Conservation (phyloP, 73 alveolate genomes). For the Symbiodinium natans region DNA sequence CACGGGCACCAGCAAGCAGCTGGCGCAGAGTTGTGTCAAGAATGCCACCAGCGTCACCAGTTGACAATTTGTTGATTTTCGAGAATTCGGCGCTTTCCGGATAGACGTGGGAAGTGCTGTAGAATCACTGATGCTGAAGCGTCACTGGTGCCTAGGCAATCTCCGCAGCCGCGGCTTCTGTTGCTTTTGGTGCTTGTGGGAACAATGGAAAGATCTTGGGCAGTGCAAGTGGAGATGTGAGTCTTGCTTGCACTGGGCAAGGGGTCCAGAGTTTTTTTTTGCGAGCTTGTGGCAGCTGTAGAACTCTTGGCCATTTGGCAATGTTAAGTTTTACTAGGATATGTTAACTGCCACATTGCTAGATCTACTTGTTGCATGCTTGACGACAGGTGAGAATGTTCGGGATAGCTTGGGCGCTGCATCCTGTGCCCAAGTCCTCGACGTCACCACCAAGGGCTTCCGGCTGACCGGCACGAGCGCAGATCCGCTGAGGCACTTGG, state of each 20-base stretch:
- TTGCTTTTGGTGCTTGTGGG: not conserved
- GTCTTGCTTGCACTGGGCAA: too few species aligned
- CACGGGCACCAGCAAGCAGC: not conserved
- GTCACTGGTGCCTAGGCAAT: not conserved
- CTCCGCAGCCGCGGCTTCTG: constrained; percentile 20
- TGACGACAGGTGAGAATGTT: constrained; percentile 27
- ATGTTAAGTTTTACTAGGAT: too few species aligned
- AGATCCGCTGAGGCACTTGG: constrained; percentile 36
- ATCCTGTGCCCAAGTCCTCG: constrained; percentile 26
- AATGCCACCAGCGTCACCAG: constrained; percentile 10
- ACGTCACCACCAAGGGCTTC: constrained; percentile 36
- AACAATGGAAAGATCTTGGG: not conserved
- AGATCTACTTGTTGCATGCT: too few species aligned
- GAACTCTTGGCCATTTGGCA: too few species aligned
- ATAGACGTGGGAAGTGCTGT: too few species aligned
- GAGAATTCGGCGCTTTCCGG: not conserved
- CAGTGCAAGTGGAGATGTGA: not conserved
- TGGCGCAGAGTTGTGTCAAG: constrained; percentile 8
- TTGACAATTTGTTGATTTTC: not conserved
- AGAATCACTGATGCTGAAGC: too few species aligned
- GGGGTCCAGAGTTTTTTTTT: too few species aligned
- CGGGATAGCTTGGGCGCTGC: constrained; percentile 34
- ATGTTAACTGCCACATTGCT: too few species aligned
- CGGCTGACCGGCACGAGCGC: constrained; percentile 41
- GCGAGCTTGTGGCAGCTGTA: too few species aligned